A percentile compares a stretch with the other conserved stretches of the same genome.
These are phyloP conservation scores for Xerocomus brunneocitrinus DNA, from an alignment of 768 basidiomycete genomes.

Conservation along the genomic window DNA sequence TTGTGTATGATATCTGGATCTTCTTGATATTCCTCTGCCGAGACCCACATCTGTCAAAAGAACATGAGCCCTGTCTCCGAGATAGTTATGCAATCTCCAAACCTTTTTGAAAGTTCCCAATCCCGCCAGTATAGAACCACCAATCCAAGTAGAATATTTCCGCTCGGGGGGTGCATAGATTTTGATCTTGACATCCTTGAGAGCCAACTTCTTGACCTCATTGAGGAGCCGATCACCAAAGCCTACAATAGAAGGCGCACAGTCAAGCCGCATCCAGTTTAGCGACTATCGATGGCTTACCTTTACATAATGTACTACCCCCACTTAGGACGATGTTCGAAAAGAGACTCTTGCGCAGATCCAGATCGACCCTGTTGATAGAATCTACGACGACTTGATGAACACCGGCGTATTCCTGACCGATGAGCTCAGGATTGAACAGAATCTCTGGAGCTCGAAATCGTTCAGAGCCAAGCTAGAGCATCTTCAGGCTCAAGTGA, in stretches of 20 bases:
- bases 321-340: constrained; percentile 97
- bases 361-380: constrained; percentile 92
- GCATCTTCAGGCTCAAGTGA: constrained; percentile 10
- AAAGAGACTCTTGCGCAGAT: constrained; percentile 91
- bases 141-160: constrained; percentile 97
- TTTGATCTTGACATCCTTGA: constrained; percentile 97
- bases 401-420: constrained; percentile 93
- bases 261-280: constrained; percentile 17
- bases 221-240: constrained; percentile 95
- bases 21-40: constrained; percentile 98
- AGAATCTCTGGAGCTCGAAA: constrained; percentile 97
- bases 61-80: constrained; percentile 6
- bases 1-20: constrained; percentile 99
- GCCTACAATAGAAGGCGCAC: constrained; percentile 40
- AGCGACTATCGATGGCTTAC: constrained; percentile 38
- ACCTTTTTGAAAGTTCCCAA: constrained; percentile 98
- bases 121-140: constrained; percentile 94
- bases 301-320: constrained; percentile 92
- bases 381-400: constrained; percentile 99
- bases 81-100: constrained; percentile 1
- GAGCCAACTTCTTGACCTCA: constrained; percentile 92
- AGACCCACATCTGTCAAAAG: constrained; percentile 90
- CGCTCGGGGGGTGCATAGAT: constrained; percentile 99
- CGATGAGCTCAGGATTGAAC: constrained; percentile 96
- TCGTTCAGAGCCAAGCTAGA: constrained; percentile 87